Conservation (phyloP, 139 green algal species). For the Spirogloea muscicola region DNA sequence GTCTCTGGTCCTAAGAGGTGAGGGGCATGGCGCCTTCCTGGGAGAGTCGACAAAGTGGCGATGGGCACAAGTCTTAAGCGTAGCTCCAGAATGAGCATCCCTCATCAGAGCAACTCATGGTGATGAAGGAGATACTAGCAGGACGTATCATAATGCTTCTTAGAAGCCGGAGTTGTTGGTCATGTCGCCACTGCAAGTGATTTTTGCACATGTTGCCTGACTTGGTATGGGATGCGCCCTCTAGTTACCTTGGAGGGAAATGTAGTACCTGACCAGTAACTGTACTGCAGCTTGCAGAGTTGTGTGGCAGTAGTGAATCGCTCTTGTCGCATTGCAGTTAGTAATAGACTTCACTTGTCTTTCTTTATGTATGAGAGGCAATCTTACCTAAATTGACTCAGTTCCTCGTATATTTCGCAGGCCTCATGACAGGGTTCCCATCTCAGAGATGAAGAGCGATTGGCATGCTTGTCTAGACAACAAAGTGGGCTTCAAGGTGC, state of each 20-base stretch:
- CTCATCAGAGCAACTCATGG: not conserved
- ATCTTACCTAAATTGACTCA: too few relatives aligned
- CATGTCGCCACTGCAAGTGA: too few relatives aligned
- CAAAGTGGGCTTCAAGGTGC: slow-evolving; percentile 49
- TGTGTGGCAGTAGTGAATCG: not conserved
- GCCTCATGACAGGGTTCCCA: slow-evolving; percentile 42
- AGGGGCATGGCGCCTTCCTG: not conserved
- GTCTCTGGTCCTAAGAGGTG: slow-evolving; percentile 50
- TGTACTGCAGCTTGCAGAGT: not conserved
- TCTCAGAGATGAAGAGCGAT: slow-evolving; percentile 45
- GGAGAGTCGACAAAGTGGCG: not conserved
- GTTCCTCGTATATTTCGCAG: slow-evolving; percentile 1
- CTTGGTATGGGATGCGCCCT: not conserved
- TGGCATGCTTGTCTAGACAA: slow-evolving; percentile 51
- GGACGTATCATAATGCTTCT: too few relatives aligned
- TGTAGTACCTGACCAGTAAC: not conserved
- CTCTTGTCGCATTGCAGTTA: not conserved
- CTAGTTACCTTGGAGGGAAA: not conserved
- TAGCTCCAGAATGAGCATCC: not conserved
- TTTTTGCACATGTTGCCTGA: too few relatives aligned
- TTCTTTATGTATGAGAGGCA: too few relatives aligned
- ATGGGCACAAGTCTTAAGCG: not conserved
- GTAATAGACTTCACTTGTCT: not conserved
- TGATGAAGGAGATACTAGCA: not conserved
- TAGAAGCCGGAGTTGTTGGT: too few relatives aligned